A percentile compares a stretch with the other conserved stretches of the same genome.
Evolutionary conservation across 306 rosid genomes (phyloP).

Genomic region (Fagus sylvatica): DNA sequence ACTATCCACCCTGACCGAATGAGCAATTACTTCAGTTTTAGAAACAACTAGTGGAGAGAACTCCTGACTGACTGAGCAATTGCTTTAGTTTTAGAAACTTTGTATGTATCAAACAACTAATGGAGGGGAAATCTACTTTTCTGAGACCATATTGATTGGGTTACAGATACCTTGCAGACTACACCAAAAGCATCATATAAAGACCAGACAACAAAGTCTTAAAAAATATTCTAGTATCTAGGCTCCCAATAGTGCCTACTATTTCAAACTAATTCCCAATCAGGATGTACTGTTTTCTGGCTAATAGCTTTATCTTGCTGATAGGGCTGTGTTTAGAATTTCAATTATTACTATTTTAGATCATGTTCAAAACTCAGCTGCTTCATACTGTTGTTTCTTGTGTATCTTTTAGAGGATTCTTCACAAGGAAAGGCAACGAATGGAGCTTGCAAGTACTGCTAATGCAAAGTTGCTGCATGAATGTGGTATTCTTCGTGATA

Average conservation of each 20-base stretch:
- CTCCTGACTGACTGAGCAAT: background rate
- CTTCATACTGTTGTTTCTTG: constrained; percentile 25
- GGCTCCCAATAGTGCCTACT: background rate
- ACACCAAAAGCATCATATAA: background rate
- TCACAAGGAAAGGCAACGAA: constrained; percentile 70
- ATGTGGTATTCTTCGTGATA: constrained; percentile 73
- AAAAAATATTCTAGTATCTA: background rate
- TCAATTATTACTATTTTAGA: background rate
- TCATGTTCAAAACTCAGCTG: constrained; percentile 6
- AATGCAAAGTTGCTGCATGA: constrained; percentile 79
- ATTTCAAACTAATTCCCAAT: background rate
- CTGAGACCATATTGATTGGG: constrained; percentile 9
- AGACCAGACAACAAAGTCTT: background rate
- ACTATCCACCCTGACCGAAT: background rate
- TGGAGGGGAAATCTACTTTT: background rate
- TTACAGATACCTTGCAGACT: background rate
- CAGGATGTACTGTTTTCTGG: background rate
- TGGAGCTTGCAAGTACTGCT: constrained; percentile 48
- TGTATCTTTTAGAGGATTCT: constrained; percentile 56
- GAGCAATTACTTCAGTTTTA: no score
- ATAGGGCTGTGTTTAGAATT: background rate
- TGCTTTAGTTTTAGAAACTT: background rate
- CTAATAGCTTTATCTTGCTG: background rate
- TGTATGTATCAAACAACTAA: background rate
- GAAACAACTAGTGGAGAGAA: no score